These are phyloP conservation scores for Nemania diffusa DNA, from an alignment of 2,329 filamentous ascomycete genomes.

Conservation along the genomic window DNA sequence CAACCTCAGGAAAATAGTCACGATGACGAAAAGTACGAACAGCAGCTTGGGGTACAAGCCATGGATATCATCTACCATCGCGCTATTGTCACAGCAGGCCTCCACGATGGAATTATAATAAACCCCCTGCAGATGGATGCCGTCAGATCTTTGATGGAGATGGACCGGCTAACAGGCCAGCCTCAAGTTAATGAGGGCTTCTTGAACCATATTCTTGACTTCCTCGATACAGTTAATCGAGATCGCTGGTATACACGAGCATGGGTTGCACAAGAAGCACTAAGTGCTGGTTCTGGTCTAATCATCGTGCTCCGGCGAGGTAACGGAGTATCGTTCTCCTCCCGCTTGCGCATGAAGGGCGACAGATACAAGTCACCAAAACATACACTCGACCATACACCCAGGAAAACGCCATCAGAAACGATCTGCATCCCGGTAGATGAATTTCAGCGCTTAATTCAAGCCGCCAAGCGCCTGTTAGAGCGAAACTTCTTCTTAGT, in stretches of 20 bases:
- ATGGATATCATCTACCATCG: constrained; percentile 32
- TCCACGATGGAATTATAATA: constrained; percentile 10
- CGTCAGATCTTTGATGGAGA: not conserved
- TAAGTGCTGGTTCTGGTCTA: constrained; percentile 14
- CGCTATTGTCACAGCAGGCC: constrained; percentile 18
- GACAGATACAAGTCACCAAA: not conserved
- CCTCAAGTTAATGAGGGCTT: not conserved
- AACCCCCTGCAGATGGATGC: constrained; percentile 16
- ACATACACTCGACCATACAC: constrained; percentile 2
- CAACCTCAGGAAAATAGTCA: constrained; percentile 9
- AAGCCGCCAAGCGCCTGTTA: not conserved
- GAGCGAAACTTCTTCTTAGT: not conserved
- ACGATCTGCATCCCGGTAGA: constrained; percentile 1
- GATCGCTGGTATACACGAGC: constrained; percentile 28
- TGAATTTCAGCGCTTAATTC: not conserved
- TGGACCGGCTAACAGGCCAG: not conserved
- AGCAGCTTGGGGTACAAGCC: constrained; percentile 24
- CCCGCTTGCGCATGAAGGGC: not conserved
- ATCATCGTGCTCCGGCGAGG: constrained; percentile 11
- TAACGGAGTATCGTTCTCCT: not conserved
- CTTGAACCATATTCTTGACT: not conserved
- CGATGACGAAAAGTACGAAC: constrained; percentile 6
- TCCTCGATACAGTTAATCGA: constrained; percentile 1
- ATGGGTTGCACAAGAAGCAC: constrained; percentile 26
- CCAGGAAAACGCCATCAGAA: not conserved